phyloP scores from a whole-genome alignment of 768 basidiomycete species.

The Dictyophora rubrovolvata region DNA sequence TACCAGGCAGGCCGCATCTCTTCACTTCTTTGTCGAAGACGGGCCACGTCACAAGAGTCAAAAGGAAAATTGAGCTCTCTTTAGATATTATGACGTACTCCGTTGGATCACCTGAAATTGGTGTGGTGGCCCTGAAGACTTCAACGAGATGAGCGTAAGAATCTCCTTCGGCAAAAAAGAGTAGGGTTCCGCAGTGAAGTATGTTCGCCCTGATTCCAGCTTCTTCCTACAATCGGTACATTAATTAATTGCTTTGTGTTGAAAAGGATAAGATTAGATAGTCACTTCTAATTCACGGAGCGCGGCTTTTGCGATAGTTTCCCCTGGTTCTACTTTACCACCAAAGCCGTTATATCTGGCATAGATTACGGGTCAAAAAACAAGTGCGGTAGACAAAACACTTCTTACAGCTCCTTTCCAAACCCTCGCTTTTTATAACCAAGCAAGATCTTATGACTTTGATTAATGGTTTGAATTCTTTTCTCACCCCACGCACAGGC shows the following conservation, averaged over 20 bases:
- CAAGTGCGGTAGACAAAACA: not conserved
- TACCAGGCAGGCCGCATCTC: conserved; percentile 89
- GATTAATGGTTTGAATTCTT: not conserved
- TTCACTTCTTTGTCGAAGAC: conserved; percentile 47
- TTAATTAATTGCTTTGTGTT: conserved; percentile 27
- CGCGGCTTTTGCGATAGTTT: conserved; percentile 62
- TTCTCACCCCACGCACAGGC: not conserved
- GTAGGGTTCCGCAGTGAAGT: conserved; percentile 50
- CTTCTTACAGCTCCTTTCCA: conserved; percentile 47
- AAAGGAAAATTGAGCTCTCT: not conserved
- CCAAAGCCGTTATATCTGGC: conserved; percentile 81
- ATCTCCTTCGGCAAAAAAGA: conserved; percentile 46
- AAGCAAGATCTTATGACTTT: conserved; percentile 46
- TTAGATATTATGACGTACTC: conserved; percentile 41
- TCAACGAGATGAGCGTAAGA: conserved; percentile 64
- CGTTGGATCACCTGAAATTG: conserved; percentile 47
- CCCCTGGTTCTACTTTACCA: conserved; percentile 73
- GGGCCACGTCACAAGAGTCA: not conserved
- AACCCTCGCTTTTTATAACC: conserved; percentile 77
- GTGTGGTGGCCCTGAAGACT: conserved; percentile 48
- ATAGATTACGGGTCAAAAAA: not conserved
- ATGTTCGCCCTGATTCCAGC: conserved; percentile 61
- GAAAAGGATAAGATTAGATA: conserved; percentile 24
- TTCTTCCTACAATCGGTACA: conserved; percentile 55
- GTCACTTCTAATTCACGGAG: conserved; percentile 39